Evolutionary conservation across 2,329 filamentous ascomycete species (phyloP), one percentile per base, ranked within the genome.

Genomic region (Neonectria neomacrospora): DNA sequence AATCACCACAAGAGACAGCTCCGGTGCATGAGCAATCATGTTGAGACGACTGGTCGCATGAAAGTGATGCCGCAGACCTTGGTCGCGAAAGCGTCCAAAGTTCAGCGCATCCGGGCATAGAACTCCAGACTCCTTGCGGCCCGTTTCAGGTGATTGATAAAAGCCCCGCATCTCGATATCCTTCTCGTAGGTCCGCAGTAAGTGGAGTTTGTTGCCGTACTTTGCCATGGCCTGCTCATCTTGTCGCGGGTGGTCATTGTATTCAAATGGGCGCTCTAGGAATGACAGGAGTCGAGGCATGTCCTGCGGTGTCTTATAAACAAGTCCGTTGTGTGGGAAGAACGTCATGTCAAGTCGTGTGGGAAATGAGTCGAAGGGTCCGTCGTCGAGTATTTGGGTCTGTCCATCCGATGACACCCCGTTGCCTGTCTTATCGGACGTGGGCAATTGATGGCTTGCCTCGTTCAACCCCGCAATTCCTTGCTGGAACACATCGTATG

Each of bases 1-100:
- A 1, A 90, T 79, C 3, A 92, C 80, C 9, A 94, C 85, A 14
- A 94, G 80, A n/a, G 84, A 89, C 1, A 96, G 80, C 69, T 92
- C 88, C 0, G 90, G 90, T 1, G 94, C 87, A 54, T 89, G 83
- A 0, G 84, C 79, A 39, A 88, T 77, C 82, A 91, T 88, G 77
- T 85, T 89, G 22, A 92, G 65, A 47, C 66, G 72, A 57, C 71
- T 80, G 56, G 74, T 81, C 11, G 72, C 74, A 30, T 76, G 67
- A 53, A 80, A 80, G 37, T 73, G 70, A 1, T 65, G 62, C 14
- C 66, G 61, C 16, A 73, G 54, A 6, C 48, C 60, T 14, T 64
- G 65, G 10, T 72, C 71, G 3, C 64, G 60, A 32, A 72, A 73
- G 3, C 51, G 50, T 11, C 72, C 74, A 56, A 76, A 71, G 2